Conservation (phyloP, 805 yeast species). For the Saturnispora zaruensis region DNA sequence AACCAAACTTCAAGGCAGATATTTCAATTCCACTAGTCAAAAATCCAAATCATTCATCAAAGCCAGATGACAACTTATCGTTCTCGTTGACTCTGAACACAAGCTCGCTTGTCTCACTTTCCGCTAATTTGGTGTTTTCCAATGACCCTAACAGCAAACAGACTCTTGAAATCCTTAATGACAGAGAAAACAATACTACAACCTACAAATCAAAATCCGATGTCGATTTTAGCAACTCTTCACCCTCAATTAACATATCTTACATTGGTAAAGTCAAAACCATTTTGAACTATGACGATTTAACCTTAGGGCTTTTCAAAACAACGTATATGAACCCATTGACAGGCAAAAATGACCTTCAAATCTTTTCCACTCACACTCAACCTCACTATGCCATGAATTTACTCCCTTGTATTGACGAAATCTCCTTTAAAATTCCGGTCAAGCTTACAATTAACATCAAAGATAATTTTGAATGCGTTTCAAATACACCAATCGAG, state of each 20-base stretch:
- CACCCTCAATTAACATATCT: conserved; percentile 22
- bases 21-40: conserved; percentile 26
- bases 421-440: conserved; percentile 44
- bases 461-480: conserved; percentile 36
- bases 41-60: conserved; percentile 18
- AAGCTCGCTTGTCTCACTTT: conserved; percentile 33
- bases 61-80: conserved; percentile 6
- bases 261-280: conserved; percentile 46
- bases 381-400: conserved; percentile 59
- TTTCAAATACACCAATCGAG: conserved; percentile 40
- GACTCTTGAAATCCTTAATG: conserved; percentile 22
- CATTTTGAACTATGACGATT: conserved; percentile 45
- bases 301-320: conserved; percentile 58
- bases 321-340: conserved; percentile 50
- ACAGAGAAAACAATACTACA: conserved; percentile 34
- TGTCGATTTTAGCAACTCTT: neutral
- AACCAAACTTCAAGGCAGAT: conserved; percentile 39
- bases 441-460: conserved; percentile 44
- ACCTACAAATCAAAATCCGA: conserved; percentile 14
- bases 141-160: neutral
- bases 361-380: conserved; percentile 58
- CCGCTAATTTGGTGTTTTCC: conserved; percentile 17
- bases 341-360: conserved; percentile 42
- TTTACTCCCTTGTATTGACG: conserved; percentile 67
- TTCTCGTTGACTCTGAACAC: conserved; percentile 33